Percentiles rank a stretch among this genome's conserved stretches.
phyloP scores from a whole-genome alignment of 768 basidiomycete species.

The Pleurotus platypus region DNA sequence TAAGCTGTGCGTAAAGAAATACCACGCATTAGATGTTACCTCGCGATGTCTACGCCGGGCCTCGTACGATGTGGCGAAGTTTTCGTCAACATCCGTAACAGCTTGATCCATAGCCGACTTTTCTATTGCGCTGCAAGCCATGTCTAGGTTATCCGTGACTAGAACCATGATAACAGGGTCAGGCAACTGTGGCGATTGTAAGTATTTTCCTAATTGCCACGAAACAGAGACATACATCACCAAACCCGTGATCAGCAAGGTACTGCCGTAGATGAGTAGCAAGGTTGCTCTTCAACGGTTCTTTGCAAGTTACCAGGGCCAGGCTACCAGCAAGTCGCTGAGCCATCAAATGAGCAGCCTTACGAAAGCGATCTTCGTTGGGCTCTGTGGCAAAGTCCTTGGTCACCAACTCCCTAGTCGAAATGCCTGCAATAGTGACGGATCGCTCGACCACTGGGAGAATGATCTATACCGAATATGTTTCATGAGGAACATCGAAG shows the following conservation, averaged over 20 bases:
- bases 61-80: conserved; percentile 79
- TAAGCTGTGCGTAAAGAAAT: too few relatives aligned
- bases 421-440: conserved; percentile 97
- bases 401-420: conserved; percentile 88
- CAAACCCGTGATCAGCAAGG: conserved; percentile 84
- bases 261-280: conserved; percentile 83
- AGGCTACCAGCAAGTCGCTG: conserved; percentile 95
- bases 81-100: conserved; percentile 88
- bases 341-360: conserved; percentile 93
- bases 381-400: conserved; percentile 96
- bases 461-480: conserved; percentile 61
- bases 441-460: conserved; percentile 96
- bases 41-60: conserved; percentile 84
- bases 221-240: conserved; percentile 49
- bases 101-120: conserved; percentile 98
- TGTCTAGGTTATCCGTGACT: conserved; percentile 89
- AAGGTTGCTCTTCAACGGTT: conserved; percentile 90
- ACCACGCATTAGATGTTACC: conserved; percentile 27
- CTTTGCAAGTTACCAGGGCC: conserved; percentile 97
- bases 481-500: neutral
- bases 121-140: conserved; percentile 92
- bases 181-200: conserved; percentile 33
- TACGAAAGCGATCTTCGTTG: conserved; percentile 86
- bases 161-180: conserved; percentile 79
- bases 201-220: neutral